These are phyloP conservation scores for Meyerozyma athensensis DNA, from an alignment of 1,139 yeast species.

Conservation along the genomic window DNA sequence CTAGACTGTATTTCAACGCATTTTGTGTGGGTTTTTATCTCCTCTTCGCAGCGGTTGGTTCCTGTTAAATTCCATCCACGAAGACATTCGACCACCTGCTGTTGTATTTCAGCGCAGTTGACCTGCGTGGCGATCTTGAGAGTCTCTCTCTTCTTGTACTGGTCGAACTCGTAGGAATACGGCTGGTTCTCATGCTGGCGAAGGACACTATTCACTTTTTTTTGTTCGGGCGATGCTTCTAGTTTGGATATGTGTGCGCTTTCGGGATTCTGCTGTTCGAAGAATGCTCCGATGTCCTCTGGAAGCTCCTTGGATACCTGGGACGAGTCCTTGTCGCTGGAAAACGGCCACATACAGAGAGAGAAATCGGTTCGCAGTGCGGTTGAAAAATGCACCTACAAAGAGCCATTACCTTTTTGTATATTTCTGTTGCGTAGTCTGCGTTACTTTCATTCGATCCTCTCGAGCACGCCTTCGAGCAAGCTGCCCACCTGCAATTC, in stretches of 20 bases:
- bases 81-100: slow-evolving; percentile 35
- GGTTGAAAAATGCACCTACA: not conserved
- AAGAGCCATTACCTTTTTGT: no score
- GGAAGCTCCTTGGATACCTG: slow-evolving; percentile 32
- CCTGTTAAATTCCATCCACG: slow-evolving; percentile 27
- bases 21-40: slow-evolving; percentile 21
- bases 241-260: slow-evolving; percentile 20
- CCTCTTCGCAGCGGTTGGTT: slow-evolving; percentile 25
- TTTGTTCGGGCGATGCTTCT: slow-evolving; percentile 25
- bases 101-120: slow-evolving; percentile 43
- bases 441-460: not conserved
- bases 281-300: slow-evolving; percentile 25
- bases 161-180: slow-evolving; percentile 27
- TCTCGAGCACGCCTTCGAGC: slow-evolving; percentile 6
- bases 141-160: slow-evolving; percentile 28
- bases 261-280: slow-evolving; percentile 29
- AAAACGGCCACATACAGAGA: slow-evolving; percentile 23
- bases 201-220: slow-evolving; percentile 26
- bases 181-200: slow-evolving; percentile 12
- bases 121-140: slow-evolving; percentile 24
- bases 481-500: slow-evolving; percentile 5
- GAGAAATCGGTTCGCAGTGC: not conserved
- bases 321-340: slow-evolving; percentile 17
- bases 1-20: slow-evolving; percentile 34
- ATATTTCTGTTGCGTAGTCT: no score